phyloP scores from a whole-genome alignment of 345 rosid genomes.

The Populus tremula region DNA sequence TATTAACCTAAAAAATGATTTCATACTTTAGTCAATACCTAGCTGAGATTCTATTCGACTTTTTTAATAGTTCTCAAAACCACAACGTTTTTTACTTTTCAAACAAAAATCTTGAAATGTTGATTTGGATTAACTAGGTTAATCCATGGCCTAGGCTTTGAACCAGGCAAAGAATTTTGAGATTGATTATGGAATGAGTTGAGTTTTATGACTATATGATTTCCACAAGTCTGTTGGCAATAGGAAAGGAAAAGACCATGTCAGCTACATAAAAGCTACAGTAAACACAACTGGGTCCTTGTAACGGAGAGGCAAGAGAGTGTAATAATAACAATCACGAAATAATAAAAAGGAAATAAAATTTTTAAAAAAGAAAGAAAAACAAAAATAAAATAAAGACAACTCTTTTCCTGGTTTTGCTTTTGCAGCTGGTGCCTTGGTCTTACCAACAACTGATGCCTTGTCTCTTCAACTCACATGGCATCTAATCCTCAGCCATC shows the following conservation, averaged over 20 bases:
- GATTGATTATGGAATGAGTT: too few species aligned
- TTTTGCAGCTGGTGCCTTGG: not conserved
- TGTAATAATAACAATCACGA: not conserved
- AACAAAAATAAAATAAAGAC: not conserved
- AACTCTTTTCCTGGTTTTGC: not conserved
- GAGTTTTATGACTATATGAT: too few species aligned
- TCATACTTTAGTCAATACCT: too few species aligned
- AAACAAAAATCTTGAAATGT: too few species aligned
- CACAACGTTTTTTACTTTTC: too few species aligned
- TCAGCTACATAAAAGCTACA: not conserved
- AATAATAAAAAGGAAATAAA: not conserved
- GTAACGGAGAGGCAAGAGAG: not conserved
- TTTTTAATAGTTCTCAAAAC: too few species aligned
- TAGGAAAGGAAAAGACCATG: not conserved
- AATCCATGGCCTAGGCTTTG: too few species aligned
- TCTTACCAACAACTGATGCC: not conserved
- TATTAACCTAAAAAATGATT: too few species aligned
- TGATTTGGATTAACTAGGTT: too few species aligned
- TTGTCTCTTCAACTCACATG: not conserved
- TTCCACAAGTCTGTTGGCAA: not conserved
- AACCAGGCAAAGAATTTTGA: too few species aligned
- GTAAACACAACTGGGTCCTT: not conserved
- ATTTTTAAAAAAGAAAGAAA: not conserved
- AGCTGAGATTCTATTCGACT: too few species aligned
- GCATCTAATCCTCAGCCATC: not conserved